These are phyloP conservation scores for Areca catechu DNA, from an alignment of 176 grass and related monocot species.

Conservation along the genomic window DNA sequence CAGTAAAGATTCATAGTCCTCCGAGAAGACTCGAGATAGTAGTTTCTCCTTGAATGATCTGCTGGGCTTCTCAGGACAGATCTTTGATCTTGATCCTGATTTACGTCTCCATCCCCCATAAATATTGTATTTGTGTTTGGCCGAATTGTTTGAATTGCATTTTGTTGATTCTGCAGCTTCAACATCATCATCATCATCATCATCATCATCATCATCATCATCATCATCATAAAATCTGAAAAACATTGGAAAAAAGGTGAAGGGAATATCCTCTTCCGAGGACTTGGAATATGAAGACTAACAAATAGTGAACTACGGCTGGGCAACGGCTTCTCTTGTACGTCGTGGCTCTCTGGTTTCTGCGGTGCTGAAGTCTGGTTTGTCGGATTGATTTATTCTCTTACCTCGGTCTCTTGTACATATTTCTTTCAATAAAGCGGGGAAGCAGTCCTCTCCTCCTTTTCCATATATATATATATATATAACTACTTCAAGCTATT, in stretches of 20 bases:
- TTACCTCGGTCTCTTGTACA: too few relatives aligned
- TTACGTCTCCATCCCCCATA: constrained; percentile 30
- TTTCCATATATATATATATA: too few relatives aligned
- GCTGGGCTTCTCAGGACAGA: constrained; percentile 27
- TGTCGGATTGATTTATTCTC: too few relatives aligned
- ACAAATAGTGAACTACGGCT: too few relatives aligned
- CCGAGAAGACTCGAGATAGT: constrained; percentile 68
- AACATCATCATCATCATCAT: constrained; percentile 19
- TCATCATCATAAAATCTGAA: constrained; percentile 62
- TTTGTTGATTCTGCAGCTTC: constrained; percentile 25
- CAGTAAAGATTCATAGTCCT: constrained; percentile 66
- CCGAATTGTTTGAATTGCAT: constrained; percentile 20
- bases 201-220: constrained; percentile 5
- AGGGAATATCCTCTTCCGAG: too few relatives aligned
- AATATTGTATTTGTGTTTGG: constrained; percentile 20
- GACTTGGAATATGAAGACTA: too few relatives aligned
- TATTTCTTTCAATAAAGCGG: too few relatives aligned
- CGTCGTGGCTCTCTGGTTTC: too few relatives aligned
- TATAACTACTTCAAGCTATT: too few relatives aligned
- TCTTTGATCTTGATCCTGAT: constrained; percentile 20
- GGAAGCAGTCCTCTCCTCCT: too few relatives aligned
- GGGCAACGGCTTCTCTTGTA: too few relatives aligned
- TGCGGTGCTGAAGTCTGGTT: too few relatives aligned
- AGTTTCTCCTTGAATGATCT: constrained; percentile 30
- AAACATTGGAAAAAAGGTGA: not conserved